Base-by-base conservation (phyloP, 768 basidiomycete species). In the Russula sp. region DNA sequence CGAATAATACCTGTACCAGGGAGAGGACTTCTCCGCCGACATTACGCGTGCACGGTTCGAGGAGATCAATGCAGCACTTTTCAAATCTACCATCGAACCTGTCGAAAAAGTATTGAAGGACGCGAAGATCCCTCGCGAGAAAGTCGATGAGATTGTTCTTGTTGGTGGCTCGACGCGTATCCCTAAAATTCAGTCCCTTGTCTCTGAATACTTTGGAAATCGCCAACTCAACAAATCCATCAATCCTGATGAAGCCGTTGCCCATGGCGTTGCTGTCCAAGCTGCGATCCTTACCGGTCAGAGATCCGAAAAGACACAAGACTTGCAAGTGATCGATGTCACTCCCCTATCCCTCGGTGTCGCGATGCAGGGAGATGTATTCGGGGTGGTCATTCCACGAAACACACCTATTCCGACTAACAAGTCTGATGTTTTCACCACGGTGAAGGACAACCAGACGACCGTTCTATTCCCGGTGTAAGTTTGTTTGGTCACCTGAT, bases 91-190 rank as follows among this genome's bases (percentile, higher is more conserved):
- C 61, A 78, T 99, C 66, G 96, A 97, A 67, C 97, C 97, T 57
- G 97, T 99, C 64, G 97, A 98, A 80, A 95, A 95, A 80, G 97
- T 99, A 61, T 82, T 98, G 73, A 98, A 97, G 82, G 97, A 99
- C 79, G 86, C 97, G 66, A 98, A 98, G 84, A 97, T 99, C 79
- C 78, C 94, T 68, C 90, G 91, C 68, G 93, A 93, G 75, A 94
- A 93, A 80, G 95, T 99, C 68, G 93, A 98, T 74, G 97, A 99
- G 72, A 98, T 99, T 68, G 97, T 99, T 75, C 92, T 99, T 64
- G 97, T 99, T 68, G 97, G 97, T 81, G 97, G 97, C 68, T 99
- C 97, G 63, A 99, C 97, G 71, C 97, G 97, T 86, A 99, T 99
- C 74, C 97, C 97, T 68, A 98, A 98, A 82, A 91, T 99, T 70